Base-by-base conservation (phyloP, 495 filamentous ascomycete species). In the Trichoderma parareesei region DNA sequence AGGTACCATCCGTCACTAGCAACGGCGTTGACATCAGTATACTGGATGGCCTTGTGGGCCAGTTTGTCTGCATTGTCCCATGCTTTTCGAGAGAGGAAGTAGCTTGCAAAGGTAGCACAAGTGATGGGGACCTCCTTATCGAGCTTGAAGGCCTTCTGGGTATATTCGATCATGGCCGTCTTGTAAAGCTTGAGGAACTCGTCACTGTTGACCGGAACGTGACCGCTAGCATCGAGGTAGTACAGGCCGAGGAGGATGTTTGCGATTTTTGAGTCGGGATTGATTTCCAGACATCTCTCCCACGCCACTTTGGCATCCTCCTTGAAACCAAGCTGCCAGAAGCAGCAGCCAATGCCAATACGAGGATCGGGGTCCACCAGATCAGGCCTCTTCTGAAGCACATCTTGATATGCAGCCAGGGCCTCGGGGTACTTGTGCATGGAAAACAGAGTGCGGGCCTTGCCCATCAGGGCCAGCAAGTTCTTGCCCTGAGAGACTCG, bases 1-100 rank as follows among this genome's bases (percentile, higher is more conserved):
- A 96, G 77, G 75, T 96, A 98, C 92, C 92, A 97, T 27, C 93
- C 94, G 70, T 98, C 94, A 73, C 92, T 96, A 2, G 93, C 93
- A 72, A 98, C 90, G 13, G 90, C 88, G 74, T 95, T 93, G 67
- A 97, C 92, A 72, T 98, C 94, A 3, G 93, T 97, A 65, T 90
- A 85, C 71, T 97, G 90, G 67, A 98, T 97, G 2, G 95, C 92
- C 73, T 93, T 94, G 72, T 93, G 88, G 38, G 94, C 90, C 9
- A 98, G 82, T 11, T 82, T 83, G 66, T 98, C 93, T 10, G 94
- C 93, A 60, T 88, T 89, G 2, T 82, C 68, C 71, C 90, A 88
- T 3, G 82, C 81, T 72, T 90, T 94, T 65, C 87, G 82, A 3
- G 89, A 84, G 18, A 97, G 79, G 77, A 96, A 97, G 75, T 94